These are phyloP conservation scores for Dittrichia graveolens DNA, from an alignment of 129 eudicot genomes.

Conservation along the genomic window DNA sequence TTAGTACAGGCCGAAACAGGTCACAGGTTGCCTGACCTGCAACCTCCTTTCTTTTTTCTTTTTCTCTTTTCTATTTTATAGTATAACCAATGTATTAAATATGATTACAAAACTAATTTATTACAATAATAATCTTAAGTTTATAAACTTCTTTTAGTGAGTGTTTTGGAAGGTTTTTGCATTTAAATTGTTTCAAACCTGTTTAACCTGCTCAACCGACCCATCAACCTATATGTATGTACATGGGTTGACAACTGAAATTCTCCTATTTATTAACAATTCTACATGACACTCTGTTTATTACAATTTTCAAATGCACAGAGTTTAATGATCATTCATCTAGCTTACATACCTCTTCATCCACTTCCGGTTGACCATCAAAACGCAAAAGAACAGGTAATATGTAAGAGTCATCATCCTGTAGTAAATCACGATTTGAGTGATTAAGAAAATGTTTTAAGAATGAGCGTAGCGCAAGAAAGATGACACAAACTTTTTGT, in stretches of 20 bases:
- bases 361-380: constrained; percentile 96
- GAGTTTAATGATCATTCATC: background rate
- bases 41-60: background rate
- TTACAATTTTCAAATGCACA: constrained; percentile 7
- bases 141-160: background rate
- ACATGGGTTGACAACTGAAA: background rate
- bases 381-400: constrained; percentile 90
- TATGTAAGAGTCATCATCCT: constrained; percentile 87
- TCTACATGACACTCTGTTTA: background rate
- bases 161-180: constrained; percentile 4
- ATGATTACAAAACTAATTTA: background rate
- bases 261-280: background rate
- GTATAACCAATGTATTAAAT: background rate
- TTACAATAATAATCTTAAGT: background rate
- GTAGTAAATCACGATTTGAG: constrained; percentile 25
- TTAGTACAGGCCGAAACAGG: background rate
- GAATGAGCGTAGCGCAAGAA: constrained; percentile 36
- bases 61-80: no score
- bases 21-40: background rate
- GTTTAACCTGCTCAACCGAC: background rate
- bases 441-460: constrained; percentile 63
- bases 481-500: background rate
- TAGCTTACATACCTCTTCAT: constrained; percentile 79
- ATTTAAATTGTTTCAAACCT: background rate
- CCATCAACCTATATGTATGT: background rate